Percentiles rank a stretch among this genome's conserved stretches.
These are phyloP conservation scores for Candolleomyces eurysporus DNA, from an alignment of 768 basidiomycete genomes.

Conservation along the genomic window DNA sequence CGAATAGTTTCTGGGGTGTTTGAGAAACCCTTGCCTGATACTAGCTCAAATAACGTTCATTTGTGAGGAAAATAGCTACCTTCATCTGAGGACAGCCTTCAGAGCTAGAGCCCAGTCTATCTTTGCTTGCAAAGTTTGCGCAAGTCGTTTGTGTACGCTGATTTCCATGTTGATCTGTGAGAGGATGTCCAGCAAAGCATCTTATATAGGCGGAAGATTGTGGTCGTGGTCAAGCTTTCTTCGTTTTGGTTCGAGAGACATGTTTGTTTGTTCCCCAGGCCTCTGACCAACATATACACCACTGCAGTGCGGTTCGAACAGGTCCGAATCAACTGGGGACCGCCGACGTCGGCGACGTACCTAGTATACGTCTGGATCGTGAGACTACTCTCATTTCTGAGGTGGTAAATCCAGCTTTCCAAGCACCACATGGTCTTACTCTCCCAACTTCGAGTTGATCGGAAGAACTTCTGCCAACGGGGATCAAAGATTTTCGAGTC, in stretches of 20 bases:
- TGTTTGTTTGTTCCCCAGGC: too few relatives aligned
- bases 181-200: conserved; percentile 22
- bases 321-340: too few relatives aligned
- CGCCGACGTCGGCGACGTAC: too few relatives aligned
- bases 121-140: conserved; percentile 39
- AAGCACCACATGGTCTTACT: too few relatives aligned
- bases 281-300: too few relatives aligned
- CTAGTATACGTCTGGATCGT: too few relatives aligned
- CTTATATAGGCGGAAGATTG: background rate
- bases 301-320: too few relatives aligned
- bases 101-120: conserved; percentile 49
- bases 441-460: too few relatives aligned
- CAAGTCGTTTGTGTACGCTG: conserved; percentile 38
- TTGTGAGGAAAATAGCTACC: background rate
- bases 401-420: too few relatives aligned
- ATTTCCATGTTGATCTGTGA: conserved; percentile 49
- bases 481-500: too few relatives aligned
- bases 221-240: background rate
- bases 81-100: conserved; percentile 34
- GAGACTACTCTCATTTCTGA: too few relatives aligned
- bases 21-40: conserved; percentile 6
- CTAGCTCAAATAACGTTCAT: background rate
- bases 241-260: conserved; percentile 1
- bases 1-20: conserved; percentile 27
- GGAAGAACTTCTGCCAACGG: too few relatives aligned